Evolutionary conservation across 148 eudicot species (phyloP), one percentile per base, ranked within the genome.

Genomic region (Rhododendron griersonianum): DNA sequence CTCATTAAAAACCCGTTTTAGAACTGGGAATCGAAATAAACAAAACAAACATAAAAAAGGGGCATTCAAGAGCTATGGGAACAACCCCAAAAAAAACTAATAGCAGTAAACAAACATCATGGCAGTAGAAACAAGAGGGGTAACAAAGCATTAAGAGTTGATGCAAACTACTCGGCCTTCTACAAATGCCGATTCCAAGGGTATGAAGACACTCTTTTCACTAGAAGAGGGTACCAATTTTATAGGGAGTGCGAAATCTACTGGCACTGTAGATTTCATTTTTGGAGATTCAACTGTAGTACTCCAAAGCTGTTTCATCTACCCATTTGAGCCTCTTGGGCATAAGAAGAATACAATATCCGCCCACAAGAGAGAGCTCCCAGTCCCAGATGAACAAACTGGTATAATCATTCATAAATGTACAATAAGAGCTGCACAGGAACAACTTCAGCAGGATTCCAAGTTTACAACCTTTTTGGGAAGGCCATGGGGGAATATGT

Each of bases 341-440:
- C 51, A 35, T 19, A 86, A 81, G 51, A 75, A 45, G 55, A 88
- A 85, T 63, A 74, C 77, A 44, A 89, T 82, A 48, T 85, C 88
- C 0, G 87, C 90, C 5, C 88, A 86, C 55, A 89, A 89, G 50
- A 81, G 88, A 50, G 59, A 65, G 9, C 61, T 50, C 23, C 71
- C 39, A 3, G 39, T 3, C 41, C 41, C 71, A 51, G 14, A 71
- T 19, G 81, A 84, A 35, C 84, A 86, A 11, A 87, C 88, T 2
- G 92, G 94, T 87, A 63, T 63, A 50, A 83, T 90, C 47, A 76
- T 92, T 13, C 94, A 92, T 28, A 90, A 88, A 21, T 88, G 93
- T 73, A 85, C 44, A 18, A 77, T 92, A 41, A 50, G 41, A 44
- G 91, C 91, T 5, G 91, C 82, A 53, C 55, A 86, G 0, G 86